Evolutionary conservation across 441 rosid species (phyloP).

Genomic region (Erodium chrysanthum): DNA sequence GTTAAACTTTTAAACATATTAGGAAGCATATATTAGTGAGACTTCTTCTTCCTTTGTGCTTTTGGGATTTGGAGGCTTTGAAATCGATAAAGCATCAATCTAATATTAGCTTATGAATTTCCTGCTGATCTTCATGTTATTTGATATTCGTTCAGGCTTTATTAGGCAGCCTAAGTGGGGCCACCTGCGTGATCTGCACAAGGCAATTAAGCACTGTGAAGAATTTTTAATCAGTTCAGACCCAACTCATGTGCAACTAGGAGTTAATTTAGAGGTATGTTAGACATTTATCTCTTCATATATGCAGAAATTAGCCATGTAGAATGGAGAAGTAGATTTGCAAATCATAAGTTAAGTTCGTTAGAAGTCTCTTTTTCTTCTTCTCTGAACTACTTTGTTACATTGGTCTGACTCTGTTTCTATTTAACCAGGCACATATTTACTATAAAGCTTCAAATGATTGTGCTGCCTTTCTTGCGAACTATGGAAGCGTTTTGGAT

Average conservation of each 20-base stretch:
- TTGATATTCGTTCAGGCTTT: conserved; percentile 33
- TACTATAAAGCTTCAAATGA: conserved; percentile 42
- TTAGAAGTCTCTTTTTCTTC: not conserved
- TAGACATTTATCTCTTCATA: not conserved
- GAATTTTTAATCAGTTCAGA: conserved; percentile 46
- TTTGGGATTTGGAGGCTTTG: not conserved
- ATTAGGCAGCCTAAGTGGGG: conserved; percentile 74
- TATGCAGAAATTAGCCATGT: not conserved
- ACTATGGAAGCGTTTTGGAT: conserved; percentile 35
- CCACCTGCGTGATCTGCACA: conserved; percentile 47
- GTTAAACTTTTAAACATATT: not conserved
- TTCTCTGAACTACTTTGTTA: not conserved
- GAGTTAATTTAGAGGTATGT: conserved; percentile 41
- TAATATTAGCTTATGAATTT: not conserved
- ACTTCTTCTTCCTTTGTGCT: not conserved
- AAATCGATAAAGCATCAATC: not conserved
- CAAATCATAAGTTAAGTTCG: not conserved
- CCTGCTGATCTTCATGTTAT: not conserved
- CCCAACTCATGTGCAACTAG: conserved; percentile 36
- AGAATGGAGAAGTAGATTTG: not conserved
- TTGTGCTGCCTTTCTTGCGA: conserved; percentile 60
- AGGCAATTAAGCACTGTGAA: conserved; percentile 48
- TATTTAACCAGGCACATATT: conserved; percentile 42
- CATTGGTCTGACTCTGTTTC: not conserved
- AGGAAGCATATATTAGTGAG: not conserved